Evolutionary conservation across 805 yeast genomes (phyloP).

Genomic region (Cyberlindnera misumaiensis): DNA sequence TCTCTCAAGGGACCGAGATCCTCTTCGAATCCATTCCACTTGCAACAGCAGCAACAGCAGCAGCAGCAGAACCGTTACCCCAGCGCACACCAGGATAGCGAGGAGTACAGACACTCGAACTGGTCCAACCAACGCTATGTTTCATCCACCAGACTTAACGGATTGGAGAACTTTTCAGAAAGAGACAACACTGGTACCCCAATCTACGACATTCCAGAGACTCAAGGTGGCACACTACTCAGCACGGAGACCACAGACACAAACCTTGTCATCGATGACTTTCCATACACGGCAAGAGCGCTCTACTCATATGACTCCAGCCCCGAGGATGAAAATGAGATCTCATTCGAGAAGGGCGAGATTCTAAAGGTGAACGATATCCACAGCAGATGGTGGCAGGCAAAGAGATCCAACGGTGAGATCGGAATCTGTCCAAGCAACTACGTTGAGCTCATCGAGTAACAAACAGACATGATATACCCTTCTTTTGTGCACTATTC

Average conservation of each 20-base stretch:
- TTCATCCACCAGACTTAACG: constrained; percentile 51
- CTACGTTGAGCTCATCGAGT: constrained; percentile 69
- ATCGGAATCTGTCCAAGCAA: constrained; percentile 96
- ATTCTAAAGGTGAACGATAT: constrained; percentile 87
- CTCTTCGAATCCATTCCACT: constrained; percentile 22
- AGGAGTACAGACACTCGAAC: constrained; percentile 12
- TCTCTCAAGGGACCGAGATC: constrained; percentile 46
- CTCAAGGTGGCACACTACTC: neutral
- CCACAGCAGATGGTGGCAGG: constrained; percentile 99
- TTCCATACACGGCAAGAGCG: constrained; percentile 82
- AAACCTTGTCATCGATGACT: constrained; percentile 35
- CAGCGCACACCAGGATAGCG: constrained; percentile 1
- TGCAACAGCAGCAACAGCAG: neutral
- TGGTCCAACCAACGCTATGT: constrained; percentile 27
- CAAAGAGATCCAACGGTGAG: constrained; percentile 81
- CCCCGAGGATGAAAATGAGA: constrained; percentile 88
- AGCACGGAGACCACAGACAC: constrained; percentile 8
- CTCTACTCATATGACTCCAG: constrained; percentile 83
- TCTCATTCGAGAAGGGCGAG: constrained; percentile 87
- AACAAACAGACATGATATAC: no score
- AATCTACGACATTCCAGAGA: constrained; percentile 12
- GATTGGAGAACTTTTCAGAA: constrained; percentile 45
- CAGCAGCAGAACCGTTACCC: constrained; percentile 5
- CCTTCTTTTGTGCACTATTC: neutral
- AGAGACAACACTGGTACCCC: constrained; percentile 15